Conservation (phyloP, 2,329 filamentous ascomycete genomes). For the Penicillium sp. region DNA sequence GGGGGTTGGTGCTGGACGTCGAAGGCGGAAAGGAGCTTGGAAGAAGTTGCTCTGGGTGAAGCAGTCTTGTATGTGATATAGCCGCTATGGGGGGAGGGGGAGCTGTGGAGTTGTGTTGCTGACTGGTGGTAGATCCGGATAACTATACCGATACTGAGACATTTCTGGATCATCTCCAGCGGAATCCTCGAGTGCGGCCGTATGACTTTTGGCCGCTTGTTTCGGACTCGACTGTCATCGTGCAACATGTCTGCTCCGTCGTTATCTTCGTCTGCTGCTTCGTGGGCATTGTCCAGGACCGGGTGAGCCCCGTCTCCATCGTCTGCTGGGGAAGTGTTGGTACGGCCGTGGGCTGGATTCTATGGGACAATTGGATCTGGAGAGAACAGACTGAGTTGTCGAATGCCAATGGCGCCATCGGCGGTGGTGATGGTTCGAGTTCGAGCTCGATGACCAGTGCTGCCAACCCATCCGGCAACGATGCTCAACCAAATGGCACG, state of each 20-base stretch:
- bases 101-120: background rate
- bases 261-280: slow-evolving; percentile 95
- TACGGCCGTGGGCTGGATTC: slow-evolving; percentile 83
- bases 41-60: slow-evolving; percentile 99
- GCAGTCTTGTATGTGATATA: slow-evolving; percentile 72
- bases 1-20: slow-evolving; percentile 66
- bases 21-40: slow-evolving; percentile 75
- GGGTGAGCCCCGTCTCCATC: slow-evolving; percentile 86
- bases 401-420: slow-evolving; percentile 31
- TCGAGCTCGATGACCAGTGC: slow-evolving; percentile 43
- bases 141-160: slow-evolving; percentile 98
- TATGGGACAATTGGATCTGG: slow-evolving; percentile 91
- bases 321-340: slow-evolving; percentile 82
- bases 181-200: slow-evolving; percentile 88
- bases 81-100: background rate
- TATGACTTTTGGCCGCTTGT: slow-evolving; percentile 99
- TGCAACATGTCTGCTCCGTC: slow-evolving; percentile 94
- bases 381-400: slow-evolving; percentile 61
- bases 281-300: slow-evolving; percentile 82
- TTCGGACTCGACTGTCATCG: slow-evolving; percentile 91
- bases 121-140: slow-evolving; percentile 72
- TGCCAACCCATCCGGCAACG: slow-evolving; percentile 32
- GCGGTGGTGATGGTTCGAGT: slow-evolving; percentile 46
- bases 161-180: slow-evolving; percentile 92
- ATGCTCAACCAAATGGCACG: slow-evolving; percentile 31